These are phyloP conservation scores for Thelonectria blattea DNA, from an alignment of 2,329 filamentous ascomycete genomes.

Conservation along the genomic window DNA sequence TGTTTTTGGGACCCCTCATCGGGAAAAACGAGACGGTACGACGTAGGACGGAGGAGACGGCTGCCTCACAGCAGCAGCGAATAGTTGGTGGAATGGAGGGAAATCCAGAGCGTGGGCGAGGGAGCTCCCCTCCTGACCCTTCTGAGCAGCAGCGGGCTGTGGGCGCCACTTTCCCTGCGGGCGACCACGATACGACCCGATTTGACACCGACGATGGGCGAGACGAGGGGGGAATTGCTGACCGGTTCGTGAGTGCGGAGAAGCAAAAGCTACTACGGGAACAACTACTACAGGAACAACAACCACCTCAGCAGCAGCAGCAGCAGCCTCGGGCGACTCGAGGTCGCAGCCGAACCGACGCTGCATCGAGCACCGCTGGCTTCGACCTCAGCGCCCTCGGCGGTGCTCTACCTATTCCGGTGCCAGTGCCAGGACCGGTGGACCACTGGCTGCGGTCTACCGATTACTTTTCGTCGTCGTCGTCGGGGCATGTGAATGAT, in stretches of 20 bases:
- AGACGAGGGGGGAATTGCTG: background rate
- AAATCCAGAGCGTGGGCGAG: constrained; percentile 29
- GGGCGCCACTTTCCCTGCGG: constrained; percentile 4
- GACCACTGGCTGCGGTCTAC: constrained; percentile 16
- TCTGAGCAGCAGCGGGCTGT: background rate
- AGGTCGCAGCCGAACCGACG: constrained; percentile 18
- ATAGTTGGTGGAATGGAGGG: constrained; percentile 36
- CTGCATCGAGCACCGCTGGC: constrained; percentile 2
- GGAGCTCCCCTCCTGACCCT: constrained; percentile 13
- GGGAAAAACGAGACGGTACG: background rate
- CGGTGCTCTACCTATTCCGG: constrained; percentile 14
- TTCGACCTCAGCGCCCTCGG: constrained; percentile 1
- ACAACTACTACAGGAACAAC: background rate
- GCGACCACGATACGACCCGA: background rate
- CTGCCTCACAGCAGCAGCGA: constrained; percentile 14
- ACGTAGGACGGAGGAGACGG: background rate
- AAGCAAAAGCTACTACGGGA: background rate
- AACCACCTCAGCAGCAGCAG: background rate
- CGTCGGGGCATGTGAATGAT: constrained; percentile 5
- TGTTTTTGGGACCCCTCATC: background rate
- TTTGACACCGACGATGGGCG: background rate
- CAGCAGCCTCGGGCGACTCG: constrained; percentile 4
- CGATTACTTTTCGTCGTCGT: constrained; percentile 16
- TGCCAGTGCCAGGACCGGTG: constrained; percentile 15
- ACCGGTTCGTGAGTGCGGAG: constrained; percentile 1